Evolutionary conservation across 208 protist species (phyloP), one percentile per base, ranked within the genome.

Genomic region (Acanthamoeba polyphaga): DNA sequence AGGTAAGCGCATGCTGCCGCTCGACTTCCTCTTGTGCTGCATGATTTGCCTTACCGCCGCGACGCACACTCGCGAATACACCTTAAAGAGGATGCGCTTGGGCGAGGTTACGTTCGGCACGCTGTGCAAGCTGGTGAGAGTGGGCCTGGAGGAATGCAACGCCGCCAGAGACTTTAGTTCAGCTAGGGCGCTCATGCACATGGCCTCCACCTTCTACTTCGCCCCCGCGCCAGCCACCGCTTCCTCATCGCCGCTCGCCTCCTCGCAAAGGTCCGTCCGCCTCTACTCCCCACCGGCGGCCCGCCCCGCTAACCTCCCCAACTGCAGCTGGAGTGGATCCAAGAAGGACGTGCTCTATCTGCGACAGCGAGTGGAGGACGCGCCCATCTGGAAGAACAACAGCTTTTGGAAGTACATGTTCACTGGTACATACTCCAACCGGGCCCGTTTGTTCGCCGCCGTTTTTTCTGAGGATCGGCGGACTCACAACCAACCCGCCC

Each of bases 121-220:
- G 17, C 80, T 88, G n/a, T 66, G 51, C 22, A 12, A 24, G 9
- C 80, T 88, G 8, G 53, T 88, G 24, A 49, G 80, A 10, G 51
- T 64, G 12, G 51, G 80, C 51, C 8, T 88, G 80, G 51, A 88
- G 29, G 80, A 88, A 24, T 88, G 80, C 53, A 32, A 88, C 34
- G 53, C 80, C 24, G 51, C 80, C 32, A 27, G 53, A 7, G 80
- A 88, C 51, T 88, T 64, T 43, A 49, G 27, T 7, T 55, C 80
- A 24, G 51, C 51, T 8, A n/a, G 34, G n/a, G 34, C 46, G 2
- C 80, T 88, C 51, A 64, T 88, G 80, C 80, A 88, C 53, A 58
- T 88, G 80, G 80, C 80, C 46, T 88, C 80, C 51, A 88, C 80
- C 27, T 88, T 88, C 51, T 88, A 88, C 53, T 34, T 27, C n/a